Conservation (phyloP, 441 rosid genomes). For the Adansonia gregorii region DNA sequence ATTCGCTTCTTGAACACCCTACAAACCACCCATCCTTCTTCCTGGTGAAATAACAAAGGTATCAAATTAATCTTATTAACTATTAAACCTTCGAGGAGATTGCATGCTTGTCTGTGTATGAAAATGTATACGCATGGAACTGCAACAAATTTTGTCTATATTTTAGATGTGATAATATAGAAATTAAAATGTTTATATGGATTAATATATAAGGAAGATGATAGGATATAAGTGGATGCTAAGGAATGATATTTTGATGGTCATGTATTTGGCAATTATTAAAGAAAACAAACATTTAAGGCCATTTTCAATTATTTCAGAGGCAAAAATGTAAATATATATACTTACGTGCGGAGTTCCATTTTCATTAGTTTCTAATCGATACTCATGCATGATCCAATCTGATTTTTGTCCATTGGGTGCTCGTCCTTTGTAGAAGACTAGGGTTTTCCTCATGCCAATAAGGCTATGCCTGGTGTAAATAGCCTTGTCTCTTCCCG, state of each 20-base stretch:
- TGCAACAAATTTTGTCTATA: no score
- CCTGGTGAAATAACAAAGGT: constrained; percentile 45
- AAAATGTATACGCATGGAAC: no score
- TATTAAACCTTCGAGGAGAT: no score
- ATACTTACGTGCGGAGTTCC: constrained; percentile 73
- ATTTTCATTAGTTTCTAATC: constrained; percentile 88
- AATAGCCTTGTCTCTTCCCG: constrained; percentile 89
- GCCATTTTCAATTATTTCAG: no score
- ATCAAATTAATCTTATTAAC: not conserved
- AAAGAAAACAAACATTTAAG: not conserved
- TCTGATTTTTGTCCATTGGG: constrained; percentile 98
- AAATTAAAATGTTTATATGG: no score
- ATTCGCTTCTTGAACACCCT: constrained; percentile 84
- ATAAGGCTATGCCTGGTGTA: constrained; percentile 55
- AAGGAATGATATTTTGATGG: no score
- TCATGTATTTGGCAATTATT: no score
- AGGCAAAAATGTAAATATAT: not conserved
- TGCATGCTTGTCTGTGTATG: no score
- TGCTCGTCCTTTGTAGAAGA: constrained; percentile 96
- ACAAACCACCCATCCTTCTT: constrained; percentile 97
- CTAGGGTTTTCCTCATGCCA: constrained; percentile 99
- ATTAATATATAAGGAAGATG: no score
- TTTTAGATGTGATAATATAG: no score
- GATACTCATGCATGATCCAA: constrained; percentile 99
- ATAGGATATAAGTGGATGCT: no score